phyloP scores from a whole-genome alignment of 495 filamentous ascomycete genomes.

The Glutinoglossum americanum region DNA sequence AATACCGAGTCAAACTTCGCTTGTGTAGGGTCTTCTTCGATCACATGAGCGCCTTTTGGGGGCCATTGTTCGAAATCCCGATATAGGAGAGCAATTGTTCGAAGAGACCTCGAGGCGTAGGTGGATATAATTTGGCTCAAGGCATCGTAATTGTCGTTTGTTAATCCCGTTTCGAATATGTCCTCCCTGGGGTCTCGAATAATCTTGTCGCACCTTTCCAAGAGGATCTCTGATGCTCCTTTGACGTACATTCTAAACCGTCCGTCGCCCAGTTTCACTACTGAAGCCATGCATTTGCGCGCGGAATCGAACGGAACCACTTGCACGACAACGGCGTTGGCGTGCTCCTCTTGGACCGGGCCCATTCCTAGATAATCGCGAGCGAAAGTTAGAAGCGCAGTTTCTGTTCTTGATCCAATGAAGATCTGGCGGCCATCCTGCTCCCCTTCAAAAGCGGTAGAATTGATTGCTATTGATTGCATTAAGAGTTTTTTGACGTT shows the following conservation, averaged over 20 bases:
- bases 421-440: conserved; percentile 26
- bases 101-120: conserved; percentile 36
- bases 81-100: conserved; percentile 42
- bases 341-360: conserved; percentile 31
- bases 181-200: neutral
- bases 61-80: conserved; percentile 44
- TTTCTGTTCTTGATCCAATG: conserved; percentile 52
- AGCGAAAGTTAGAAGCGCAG: conserved; percentile 40
- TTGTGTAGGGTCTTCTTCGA: conserved; percentile 28
- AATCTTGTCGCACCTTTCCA: conserved; percentile 8
- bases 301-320: conserved; percentile 71
- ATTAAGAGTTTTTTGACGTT: conserved; percentile 27
- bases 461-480: conserved; percentile 43
- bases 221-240: conserved; percentile 61
- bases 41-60: conserved; percentile 21
- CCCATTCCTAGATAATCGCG: conserved; percentile 41
- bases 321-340: conserved; percentile 39
- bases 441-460: conserved; percentile 42
- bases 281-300: conserved; percentile 75
- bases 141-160: conserved; percentile 2
- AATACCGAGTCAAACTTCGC: conserved; percentile 35
- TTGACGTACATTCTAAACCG: conserved; percentile 60
- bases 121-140: conserved; percentile 23
- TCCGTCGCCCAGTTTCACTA: conserved; percentile 42
- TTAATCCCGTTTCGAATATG: neutral